phyloP scores from a whole-genome alignment of 352 stramenopile genomes.

The Phytophthora sp. region DNA sequence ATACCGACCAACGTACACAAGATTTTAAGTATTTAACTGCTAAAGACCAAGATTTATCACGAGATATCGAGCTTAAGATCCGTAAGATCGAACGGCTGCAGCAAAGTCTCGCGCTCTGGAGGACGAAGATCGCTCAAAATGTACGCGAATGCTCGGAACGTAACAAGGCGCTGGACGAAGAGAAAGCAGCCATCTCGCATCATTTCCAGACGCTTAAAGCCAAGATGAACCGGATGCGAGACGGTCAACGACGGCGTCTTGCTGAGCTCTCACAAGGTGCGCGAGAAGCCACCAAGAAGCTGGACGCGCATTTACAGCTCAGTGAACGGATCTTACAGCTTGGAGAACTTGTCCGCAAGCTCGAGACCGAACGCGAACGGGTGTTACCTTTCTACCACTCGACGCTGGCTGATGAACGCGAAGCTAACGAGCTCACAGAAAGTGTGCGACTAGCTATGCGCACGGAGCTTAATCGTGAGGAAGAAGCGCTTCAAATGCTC shows the following conservation, averaged over 20 bases:
- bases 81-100: conserved; percentile 94
- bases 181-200: conserved; percentile 87
- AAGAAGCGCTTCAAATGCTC: conserved; percentile 49
- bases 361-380: conserved; percentile 93
- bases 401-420: conserved; percentile 61
- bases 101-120: conserved; percentile 87
- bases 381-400: conserved; percentile 88
- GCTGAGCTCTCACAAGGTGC: conserved; percentile 84
- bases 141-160: conserved; percentile 89
- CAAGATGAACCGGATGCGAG: conserved; percentile 91
- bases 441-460: conserved; percentile 59
- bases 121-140: conserved; percentile 93
- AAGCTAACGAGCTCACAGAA: conserved; percentile 68
- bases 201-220: conserved; percentile 90
- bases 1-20: conserved; percentile 93
- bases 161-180: conserved; percentile 89
- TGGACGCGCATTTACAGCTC: conserved; percentile 73
- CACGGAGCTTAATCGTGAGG: conserved; percentile 29
- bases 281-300: conserved; percentile 70
- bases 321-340: conserved; percentile 90
- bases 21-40: conserved; percentile 95
- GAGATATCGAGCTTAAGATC: conserved; percentile 94
- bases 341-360: conserved; percentile 90
- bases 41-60: conserved; percentile 92
- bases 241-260: conserved; percentile 82